Percentiles rank a stretch among this genome's conserved stretches.
phyloP scores from a whole-genome alignment of 805 yeast species.

The Metschnikowia sp. region DNA sequence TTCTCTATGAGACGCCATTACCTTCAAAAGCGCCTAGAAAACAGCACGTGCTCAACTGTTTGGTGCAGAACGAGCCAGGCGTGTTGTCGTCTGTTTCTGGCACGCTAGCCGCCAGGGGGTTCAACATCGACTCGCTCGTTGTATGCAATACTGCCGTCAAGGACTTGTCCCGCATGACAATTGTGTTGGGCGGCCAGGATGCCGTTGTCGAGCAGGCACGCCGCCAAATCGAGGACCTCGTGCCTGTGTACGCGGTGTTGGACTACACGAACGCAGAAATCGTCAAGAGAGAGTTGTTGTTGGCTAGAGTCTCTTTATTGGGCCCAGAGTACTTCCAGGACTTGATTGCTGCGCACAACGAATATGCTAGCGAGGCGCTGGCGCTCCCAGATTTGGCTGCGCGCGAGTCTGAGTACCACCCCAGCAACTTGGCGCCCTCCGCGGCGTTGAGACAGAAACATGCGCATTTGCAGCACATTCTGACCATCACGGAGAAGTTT shows the following conservation, averaged over 20 bases:
- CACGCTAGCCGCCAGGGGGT: constrained; percentile 95
- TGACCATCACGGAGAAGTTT: constrained; percentile 76
- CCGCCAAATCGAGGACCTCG: constrained; percentile 95
- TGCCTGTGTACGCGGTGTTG: constrained; percentile 96
- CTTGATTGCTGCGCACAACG: constrained; percentile 78
- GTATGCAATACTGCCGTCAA: constrained; percentile 96
- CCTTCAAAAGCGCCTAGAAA: constrained; percentile 60
- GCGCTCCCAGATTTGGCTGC: constrained; percentile 44
- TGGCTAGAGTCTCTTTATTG: constrained; percentile 87
- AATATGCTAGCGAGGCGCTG: constrained; percentile 37
- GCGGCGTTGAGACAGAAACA: constrained; percentile 95
- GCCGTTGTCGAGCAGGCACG: constrained; percentile 97
- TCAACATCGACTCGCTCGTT: constrained; percentile 95
- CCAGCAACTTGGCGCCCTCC: constrained; percentile 82
- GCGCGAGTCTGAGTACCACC: constrained; percentile 63
- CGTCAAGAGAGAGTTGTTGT: constrained; percentile 83
- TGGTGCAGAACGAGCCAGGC: constrained; percentile 98
- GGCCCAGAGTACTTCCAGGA: constrained; percentile 99
- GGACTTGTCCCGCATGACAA: constrained; percentile 95
- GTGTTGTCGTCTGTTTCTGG: constrained; percentile 91
- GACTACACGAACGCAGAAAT: constrained; percentile 90
- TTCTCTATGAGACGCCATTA: constrained; percentile 84
- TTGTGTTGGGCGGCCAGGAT: constrained; percentile 89
- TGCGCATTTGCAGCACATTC: constrained; percentile 79
- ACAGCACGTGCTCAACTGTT: constrained; percentile 90